phyloP scores from a whole-genome alignment of 139 green algal species.

The Eudorina sp. region DNA sequence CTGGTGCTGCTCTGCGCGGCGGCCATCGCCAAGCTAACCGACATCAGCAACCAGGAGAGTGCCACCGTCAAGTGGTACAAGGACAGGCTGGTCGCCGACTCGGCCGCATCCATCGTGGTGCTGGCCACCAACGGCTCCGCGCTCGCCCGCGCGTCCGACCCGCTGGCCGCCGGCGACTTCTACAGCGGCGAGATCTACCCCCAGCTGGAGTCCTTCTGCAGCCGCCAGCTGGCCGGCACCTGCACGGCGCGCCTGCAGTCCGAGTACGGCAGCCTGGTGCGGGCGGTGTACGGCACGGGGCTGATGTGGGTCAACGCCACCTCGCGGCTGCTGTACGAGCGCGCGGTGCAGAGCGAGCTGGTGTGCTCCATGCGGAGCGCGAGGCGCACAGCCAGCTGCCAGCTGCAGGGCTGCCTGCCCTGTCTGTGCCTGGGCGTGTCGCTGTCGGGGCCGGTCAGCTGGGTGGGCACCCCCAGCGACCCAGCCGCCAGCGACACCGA shows the following conservation, averaged over 20 bases:
- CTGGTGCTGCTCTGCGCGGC: conserved; percentile 47
- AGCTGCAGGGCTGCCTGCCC: conserved; percentile 42
- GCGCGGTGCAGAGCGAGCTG: conserved; percentile 30
- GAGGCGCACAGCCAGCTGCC: not conserved
- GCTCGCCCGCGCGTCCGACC: not conserved
- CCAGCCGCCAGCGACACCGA: not conserved
- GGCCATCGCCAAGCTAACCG: conserved; percentile 61
- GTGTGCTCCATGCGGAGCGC: not conserved
- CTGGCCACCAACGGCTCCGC: not conserved
- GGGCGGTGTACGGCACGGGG: not conserved
- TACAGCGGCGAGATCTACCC: not conserved
- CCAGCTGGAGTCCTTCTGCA: conserved; percentile 15
- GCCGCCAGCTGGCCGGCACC: not conserved
- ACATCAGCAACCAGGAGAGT: conserved; percentile 37
- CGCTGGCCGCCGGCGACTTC: not conserved
- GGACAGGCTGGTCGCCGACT: not conserved
- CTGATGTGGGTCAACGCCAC: conserved; percentile 49
- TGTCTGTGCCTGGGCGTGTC: conserved; percentile 59
- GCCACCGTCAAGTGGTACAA: conserved; percentile 36
- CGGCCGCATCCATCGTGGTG: not conserved
- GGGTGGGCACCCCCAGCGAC: not conserved
- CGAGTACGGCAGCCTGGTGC: not conserved
- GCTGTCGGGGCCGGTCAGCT: not conserved
- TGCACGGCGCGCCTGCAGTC: conserved; percentile 22
- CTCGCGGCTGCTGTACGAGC: conserved; percentile 45